Evolutionary conservation across 202 grass and related monocot genomes (phyloP), one percentile per base, ranked within the genome.

Genomic region (Tripidium arundinaceum): DNA sequence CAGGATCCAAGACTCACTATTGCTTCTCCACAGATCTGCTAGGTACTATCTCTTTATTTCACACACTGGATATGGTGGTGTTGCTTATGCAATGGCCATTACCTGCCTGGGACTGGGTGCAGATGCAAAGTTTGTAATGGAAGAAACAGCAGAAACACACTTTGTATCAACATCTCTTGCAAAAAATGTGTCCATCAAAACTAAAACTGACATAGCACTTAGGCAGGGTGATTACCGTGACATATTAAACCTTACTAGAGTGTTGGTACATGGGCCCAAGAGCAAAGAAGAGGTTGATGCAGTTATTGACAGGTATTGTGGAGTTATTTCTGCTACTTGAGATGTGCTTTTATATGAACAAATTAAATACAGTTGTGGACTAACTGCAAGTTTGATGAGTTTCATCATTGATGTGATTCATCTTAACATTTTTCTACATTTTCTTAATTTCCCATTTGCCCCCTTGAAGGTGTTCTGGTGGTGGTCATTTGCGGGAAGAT

Each of bases 41-140:
- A 94, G 88, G 81, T 95, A 95, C 83, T 89, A 93, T 86, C 88
- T 98, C 38, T 95, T 89, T 84, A 87, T 98, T 83, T 98, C 96
- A 79, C 92, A 95, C 85, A 95, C 84, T 26, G 95, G 96, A 86
- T 93, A 87, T 86, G 90, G 92, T 18, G 88, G 96, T 45, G 92
- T 98, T 89, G 90, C 96, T 72, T 98, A 98, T 87, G 90, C 96
- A 37, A 98, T 93, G 96, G 88, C 90, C 45, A 95, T 98, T 68
- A 98, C 86, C 76, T 98, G 96, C 87, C 77, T 95, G 31, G 42
- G 86, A 66, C 79, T 98, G 24, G 60, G 84, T 62, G 96, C 96
- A 80, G 92, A 98, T 89, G 50, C 74, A 45, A 93, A 88, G 64
- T 98, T 98, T 78, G 77, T 87, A 26, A 86, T 91, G 55, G 96